Evolutionary conservation across 768 basidiomycete species (phyloP), one percentile per base, ranked within the genome.

Genomic region (Pleurotus eryngii): DNA sequence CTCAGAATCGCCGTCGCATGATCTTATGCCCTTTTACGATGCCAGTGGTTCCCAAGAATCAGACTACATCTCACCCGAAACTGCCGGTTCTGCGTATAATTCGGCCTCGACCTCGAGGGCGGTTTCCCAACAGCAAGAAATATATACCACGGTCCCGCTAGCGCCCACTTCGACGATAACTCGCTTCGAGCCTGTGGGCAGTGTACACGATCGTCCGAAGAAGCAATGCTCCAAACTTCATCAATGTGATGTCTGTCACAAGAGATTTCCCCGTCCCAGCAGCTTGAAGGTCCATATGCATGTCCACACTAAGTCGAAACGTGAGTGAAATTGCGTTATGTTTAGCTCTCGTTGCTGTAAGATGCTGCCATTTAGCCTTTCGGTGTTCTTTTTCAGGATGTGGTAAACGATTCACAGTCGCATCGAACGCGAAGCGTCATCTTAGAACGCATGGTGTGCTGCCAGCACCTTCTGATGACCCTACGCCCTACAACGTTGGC

Each of bases 371-470:
- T 39, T 45, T 60, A 82, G 81, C 81, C 7, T 81, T 71, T 57
- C 58, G 68, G 5, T 92, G 90, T 64, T 77, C 72, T 0, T 83
- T 84, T 49, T 73, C 79, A n/a, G 76, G 77, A 37, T 92, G 90
- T 66, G 69, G 72, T 27, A 86, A 87, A 65, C 78, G 76, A 4
- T 92, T 92, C 64, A 83, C 87, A n/a, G 89, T 92, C 15, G 82
- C 87, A 11, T 92, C 90, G 8, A 92, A 92, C 63, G 89, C 89
- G 14, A 89, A 85, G 68, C 81, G 90, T 37, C 90, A 92, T 65
- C 76, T 89, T 37, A 84, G 87, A 48, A 90, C 87, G 2, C 90
- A 92, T 61, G 86, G 87, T 24, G 76, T 86, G 20, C 57, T 60
- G 58, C 68, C 60, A 11, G n/a, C 35, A n/a, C 56, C 55, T 17